Base-by-base conservation (phyloP, 257 asterid genomes). In the Ilex asprella region DNA sequence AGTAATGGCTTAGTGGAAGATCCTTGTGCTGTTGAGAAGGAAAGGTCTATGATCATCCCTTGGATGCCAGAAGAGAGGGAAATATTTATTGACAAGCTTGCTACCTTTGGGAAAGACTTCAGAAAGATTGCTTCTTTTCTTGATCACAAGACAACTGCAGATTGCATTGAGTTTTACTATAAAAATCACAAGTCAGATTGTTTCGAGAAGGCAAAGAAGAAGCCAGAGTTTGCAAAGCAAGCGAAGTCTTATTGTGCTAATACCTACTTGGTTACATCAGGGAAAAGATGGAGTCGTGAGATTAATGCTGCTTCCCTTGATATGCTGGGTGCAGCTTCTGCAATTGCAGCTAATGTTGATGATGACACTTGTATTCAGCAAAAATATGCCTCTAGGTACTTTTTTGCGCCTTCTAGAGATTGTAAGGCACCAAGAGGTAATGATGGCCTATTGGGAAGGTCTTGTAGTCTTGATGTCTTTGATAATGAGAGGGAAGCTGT, bases 121-220 rank as follows among this genome's bases (percentile, higher is more conserved):
- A 56, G 54, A 11, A 82, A 76, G 73, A 93, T 93, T 53, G 84
- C 97, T 56, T 89, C 97, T 61, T 89, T 81, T 77, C 74, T 93
- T 31, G 81, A 80, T 21, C 87, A 81, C 65, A 93, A 84, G 65
- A 87, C 94, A 32, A 68, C 86, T 44, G 97, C 99, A 7, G 99
- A 93, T 75, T 93, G 99, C 71, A 50, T 93, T 31, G 94, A 93
- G 85, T 93, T 93, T 69, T 93, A 93, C 73, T 93, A 89, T 77
- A 93, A 93, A 82, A 93, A 87, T 73, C 97, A 87, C 84, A 93
- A 89, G 73, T 79, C 94, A 2, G 92, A 85, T 64, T 63, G 75
- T 76, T 93, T 93, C 65, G 75, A 61, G 75, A 86, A 82, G 73
- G 86, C 89, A 13, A 87, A 76, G 72, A 84, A 72, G 71, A 80